phyloP scores from a whole-genome alignment of 345 rosid species.

The Eucalyptus marginata region DNA sequence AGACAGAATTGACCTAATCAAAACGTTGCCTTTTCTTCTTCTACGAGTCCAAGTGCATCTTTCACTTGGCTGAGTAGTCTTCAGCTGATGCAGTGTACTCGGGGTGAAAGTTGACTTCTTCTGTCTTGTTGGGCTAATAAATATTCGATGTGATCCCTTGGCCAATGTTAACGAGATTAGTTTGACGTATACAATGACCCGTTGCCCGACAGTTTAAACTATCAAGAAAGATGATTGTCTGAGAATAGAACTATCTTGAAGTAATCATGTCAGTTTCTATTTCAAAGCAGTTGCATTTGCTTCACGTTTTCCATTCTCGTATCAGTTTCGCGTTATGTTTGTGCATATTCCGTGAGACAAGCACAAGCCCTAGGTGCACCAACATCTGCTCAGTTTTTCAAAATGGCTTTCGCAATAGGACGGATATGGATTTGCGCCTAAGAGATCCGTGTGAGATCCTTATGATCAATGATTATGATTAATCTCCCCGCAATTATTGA shows the following conservation, averaged over 20 bases:
- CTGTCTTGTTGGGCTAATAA: neutral
- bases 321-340: neutral
- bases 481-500: neutral
- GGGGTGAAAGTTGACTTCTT: neutral
- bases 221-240: neutral
- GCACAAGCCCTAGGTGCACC: neutral
- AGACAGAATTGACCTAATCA: neutral
- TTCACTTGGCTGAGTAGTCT: neutral
- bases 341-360: neutral
- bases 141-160: neutral
- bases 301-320: neutral
- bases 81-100: neutral
- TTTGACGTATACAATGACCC: neutral
- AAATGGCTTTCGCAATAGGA: neutral
- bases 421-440: neutral
- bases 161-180: neutral
- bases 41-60: neutral
- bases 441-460: neutral
- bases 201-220: neutral
- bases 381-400: neutral
- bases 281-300: neutral
- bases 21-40: neutral
- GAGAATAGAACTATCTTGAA: neutral
- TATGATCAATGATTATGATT: neutral
- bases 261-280: neutral